A percentile compares a stretch with the other conserved stretches of the same genome.
Evolutionary conservation across 306 rosid genomes (phyloP).

Genomic region (Ormosia semicastrata): DNA sequence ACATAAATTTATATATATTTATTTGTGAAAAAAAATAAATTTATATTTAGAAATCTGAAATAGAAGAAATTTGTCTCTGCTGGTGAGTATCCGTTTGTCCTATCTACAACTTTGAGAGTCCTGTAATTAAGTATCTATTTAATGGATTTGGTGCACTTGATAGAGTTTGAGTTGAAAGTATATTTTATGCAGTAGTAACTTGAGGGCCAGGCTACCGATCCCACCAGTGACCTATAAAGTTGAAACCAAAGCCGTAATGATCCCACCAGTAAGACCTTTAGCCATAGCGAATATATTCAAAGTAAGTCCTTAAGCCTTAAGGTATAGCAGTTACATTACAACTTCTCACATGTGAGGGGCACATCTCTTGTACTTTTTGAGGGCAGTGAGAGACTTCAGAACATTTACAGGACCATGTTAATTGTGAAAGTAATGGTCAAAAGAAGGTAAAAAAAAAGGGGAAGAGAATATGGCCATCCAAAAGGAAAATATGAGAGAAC

Average conservation of each 20-base stretch:
- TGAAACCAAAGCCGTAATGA: constrained; percentile 35
- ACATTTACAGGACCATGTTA: constrained; percentile 1
- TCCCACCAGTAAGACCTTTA: constrained; percentile 34
- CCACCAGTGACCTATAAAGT: constrained; percentile 29
- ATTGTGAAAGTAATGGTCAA: constrained; percentile 27
- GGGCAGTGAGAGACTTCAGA: constrained; percentile 5
- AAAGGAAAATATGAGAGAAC: constrained; percentile 26
- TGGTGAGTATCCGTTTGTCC: not conserved
- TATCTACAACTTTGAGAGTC: not conserved
- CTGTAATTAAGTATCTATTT: constrained; percentile 12
- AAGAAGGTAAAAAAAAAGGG: constrained; percentile 16
- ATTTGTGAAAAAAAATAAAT: too few relatives aligned
- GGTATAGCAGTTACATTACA: constrained; percentile 31
- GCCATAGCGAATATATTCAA: constrained; percentile 28
- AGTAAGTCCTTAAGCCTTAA: not conserved
- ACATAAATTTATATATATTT: constrained; percentile 23
- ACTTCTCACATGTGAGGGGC: constrained; percentile 36
- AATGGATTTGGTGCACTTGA: constrained; percentile 38
- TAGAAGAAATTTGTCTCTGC: constrained; percentile 26
- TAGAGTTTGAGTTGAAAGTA: not conserved
- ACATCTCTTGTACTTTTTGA: constrained; percentile 28
- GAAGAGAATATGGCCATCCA: not conserved
- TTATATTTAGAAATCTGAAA: constrained; percentile 19
- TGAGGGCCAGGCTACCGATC: not conserved
- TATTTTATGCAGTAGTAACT: not conserved